Percentiles rank a stretch among this genome's conserved stretches.
phyloP scores from a whole-genome alignment of 768 basidiomycete species.

The Amanita pseudoporphyria region DNA sequence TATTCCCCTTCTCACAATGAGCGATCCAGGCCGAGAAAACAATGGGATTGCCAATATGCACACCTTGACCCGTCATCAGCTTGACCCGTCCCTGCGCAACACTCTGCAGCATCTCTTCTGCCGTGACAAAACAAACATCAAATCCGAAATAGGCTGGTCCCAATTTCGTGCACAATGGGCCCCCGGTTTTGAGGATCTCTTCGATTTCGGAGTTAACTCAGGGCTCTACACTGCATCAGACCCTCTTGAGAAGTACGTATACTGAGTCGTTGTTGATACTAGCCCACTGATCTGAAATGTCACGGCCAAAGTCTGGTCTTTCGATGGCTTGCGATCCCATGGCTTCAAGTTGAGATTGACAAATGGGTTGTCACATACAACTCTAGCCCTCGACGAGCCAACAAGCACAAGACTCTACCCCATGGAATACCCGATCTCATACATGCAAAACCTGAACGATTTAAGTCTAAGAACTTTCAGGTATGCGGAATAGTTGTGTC shows the following conservation, averaged over 20 bases:
- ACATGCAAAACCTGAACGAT: constrained; percentile 17
- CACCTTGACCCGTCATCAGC: constrained; percentile 25
- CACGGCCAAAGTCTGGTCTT: constrained; percentile 25
- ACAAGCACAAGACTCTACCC: constrained; percentile 26
- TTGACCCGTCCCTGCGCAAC: constrained; percentile 27
- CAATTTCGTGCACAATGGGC: constrained; percentile 19
- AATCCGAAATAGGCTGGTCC: constrained; percentile 33
- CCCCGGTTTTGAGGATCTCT: constrained; percentile 25
- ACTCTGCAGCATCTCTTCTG: constrained; percentile 33
- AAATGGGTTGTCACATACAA: constrained; percentile 17
- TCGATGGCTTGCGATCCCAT: constrained; percentile 30
- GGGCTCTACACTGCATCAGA: constrained; percentile 21
- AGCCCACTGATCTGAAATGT: background rate
- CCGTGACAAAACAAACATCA: constrained; percentile 28
- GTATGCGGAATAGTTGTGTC: no score
- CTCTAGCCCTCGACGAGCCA: constrained; percentile 11
- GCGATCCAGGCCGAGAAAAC: constrained; percentile 35
- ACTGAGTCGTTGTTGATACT: no score
- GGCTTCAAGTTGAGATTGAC: constrained; percentile 29
- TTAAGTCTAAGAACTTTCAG: constrained; percentile 22
- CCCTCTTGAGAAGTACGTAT: constrained; percentile 16
- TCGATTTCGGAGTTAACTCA: constrained; percentile 20
- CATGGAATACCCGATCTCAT: constrained; percentile 26
- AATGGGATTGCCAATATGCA: constrained; percentile 35
- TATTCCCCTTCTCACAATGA: constrained; percentile 32